Evolutionary conservation across 164 flowering plant species (phyloP), one percentile per base, ranked within the genome.

Genomic region (Amborella trichopoda): DNA sequence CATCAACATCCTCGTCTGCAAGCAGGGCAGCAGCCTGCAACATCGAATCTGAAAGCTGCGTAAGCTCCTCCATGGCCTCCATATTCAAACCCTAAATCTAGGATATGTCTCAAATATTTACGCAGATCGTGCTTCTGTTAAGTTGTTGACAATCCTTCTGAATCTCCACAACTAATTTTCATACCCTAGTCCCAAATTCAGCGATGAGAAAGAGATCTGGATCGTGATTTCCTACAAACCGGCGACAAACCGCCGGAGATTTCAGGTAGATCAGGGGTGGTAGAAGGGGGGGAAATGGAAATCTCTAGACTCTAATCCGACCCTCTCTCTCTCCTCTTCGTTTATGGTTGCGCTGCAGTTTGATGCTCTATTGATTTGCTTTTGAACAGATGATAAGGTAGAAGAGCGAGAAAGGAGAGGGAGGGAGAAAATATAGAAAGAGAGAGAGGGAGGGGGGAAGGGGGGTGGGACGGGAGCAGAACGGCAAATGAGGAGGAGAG

Each of bases 1-100:
- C 96, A 36, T 88, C 96, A 2, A 77, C 64, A 49, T 88, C 99
- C 54, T 93, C 99, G 34, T 93, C 99, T 36, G 95, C 84, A 9
- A 93, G 86, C 56, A 93, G 30, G 17, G 94, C 62, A 17, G 80
- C 45, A 1, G 89, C 99, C 58, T 93, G 96, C 51, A 78, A 51
- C 89, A 93, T 93, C 52, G 94, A 67, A 10, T 88, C 95, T 0
- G 95, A 74, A 0, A 88, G 81, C 73, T 81, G 74, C 14, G 64
- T 25, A 60, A 93, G 65, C 55, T 93, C 99, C 36, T 85, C 91
- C 63, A 93, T 93, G 65, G 99, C 96, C 47, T 88, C 99, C 99
- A 93, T 85, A 16, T 19, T 19, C 52, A 26, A 26, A 16, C 19
- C 11, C 3, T 18, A 6, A 39, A 18, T 16, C 5, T 26, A 20